Percentiles rank a stretch among this genome's conserved stretches.
Conservation (phyloP, 108 stramenopile genomes). For the Pseudonitzschia multistriata region DNA sequence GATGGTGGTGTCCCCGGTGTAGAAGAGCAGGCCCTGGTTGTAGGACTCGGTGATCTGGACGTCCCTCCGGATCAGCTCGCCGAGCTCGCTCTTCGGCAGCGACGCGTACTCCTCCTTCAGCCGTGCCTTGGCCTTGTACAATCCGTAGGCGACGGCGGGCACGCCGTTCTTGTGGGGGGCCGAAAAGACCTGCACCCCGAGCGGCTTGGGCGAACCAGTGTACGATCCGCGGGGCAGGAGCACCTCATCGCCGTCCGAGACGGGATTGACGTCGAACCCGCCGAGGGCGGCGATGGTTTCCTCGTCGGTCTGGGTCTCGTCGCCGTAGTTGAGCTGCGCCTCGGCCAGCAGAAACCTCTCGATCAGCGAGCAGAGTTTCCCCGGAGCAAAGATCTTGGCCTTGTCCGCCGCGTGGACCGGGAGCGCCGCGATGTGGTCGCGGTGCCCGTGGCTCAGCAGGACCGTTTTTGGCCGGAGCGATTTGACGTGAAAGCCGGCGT, state of each 20-base stretch:
- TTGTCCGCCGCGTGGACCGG: conserved; percentile 37
- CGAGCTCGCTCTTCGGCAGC: conserved; percentile 44
- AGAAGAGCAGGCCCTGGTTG: conserved; percentile 51
- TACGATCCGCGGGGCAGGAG: conserved; percentile 42
- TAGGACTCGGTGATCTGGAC: conserved; percentile 48
- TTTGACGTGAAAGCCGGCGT: conserved; percentile 52
- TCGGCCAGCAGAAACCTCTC: conserved; percentile 46
- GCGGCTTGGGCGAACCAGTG: conserved; percentile 43
- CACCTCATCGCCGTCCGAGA: conserved; percentile 42
- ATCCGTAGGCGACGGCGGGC: conserved; percentile 50
- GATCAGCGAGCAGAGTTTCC: conserved; percentile 35
- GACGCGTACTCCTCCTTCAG: conserved; percentile 41
- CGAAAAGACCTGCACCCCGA: conserved; percentile 45
- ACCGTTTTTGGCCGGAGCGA: conserved; percentile 47
- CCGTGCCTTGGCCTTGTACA: conserved; percentile 44
- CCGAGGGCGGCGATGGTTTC: conserved; percentile 46
- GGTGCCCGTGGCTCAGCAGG: conserved; percentile 57
- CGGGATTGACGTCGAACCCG: conserved; percentile 34
- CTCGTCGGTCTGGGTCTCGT: conserved; percentile 44
- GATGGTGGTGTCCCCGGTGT: conserved; percentile 59
- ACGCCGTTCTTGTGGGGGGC: conserved; percentile 56
- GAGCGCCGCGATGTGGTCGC: conserved; percentile 59
- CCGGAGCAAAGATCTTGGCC: conserved; percentile 34
- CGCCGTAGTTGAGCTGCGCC: conserved; percentile 58
- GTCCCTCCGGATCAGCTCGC: conserved; percentile 29